Percentiles rank a stretch among this genome's conserved stretches.
Evolutionary conservation across 1,139 yeast species (phyloP).

Genomic region (Pichia sp.): DNA sequence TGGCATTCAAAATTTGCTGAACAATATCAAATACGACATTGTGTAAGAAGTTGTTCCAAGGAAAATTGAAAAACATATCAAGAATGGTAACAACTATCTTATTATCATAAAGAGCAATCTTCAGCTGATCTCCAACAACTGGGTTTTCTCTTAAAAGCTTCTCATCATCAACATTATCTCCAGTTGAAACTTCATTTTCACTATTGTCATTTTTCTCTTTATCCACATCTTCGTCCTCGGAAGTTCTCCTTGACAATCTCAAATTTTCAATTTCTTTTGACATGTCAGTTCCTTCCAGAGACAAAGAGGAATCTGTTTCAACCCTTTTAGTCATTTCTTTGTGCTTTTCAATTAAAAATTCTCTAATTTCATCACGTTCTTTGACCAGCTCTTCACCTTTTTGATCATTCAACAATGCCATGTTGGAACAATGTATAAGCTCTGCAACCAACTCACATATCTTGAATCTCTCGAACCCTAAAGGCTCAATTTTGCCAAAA

Average conservation of each 20-base stretch:
- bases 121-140: constrained; percentile 85
- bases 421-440: constrained; percentile 89
- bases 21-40: constrained; percentile 96
- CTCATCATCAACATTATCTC: constrained; percentile 51
- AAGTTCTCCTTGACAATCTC: constrained; percentile 22
- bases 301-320: constrained; percentile 23
- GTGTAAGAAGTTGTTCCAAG: constrained; percentile 97
- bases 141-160: constrained; percentile 60
- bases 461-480: constrained; percentile 93
- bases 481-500: constrained; percentile 73
- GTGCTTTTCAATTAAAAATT: constrained; percentile 39
- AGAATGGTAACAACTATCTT: constrained; percentile 73
- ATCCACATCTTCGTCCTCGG: constrained; percentile 9
- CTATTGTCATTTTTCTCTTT: constrained; percentile 40
- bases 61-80: constrained; percentile 83
- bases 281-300: constrained; percentile 31
- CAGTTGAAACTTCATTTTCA: constrained; percentile 2
- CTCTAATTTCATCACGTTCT: constrained; percentile 70
- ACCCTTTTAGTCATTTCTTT: constrained; percentile 30
- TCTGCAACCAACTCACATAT: constrained; percentile 95
- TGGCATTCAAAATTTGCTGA: constrained; percentile 92
- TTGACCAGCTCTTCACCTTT: constrained; percentile 74
- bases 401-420: constrained; percentile 86
- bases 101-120: constrained; percentile 80
- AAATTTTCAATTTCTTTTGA: constrained; percentile 32